phyloP scores from a whole-genome alignment of 768 basidiomycete genomes.

The Macrolepiota fuliginosa region DNA sequence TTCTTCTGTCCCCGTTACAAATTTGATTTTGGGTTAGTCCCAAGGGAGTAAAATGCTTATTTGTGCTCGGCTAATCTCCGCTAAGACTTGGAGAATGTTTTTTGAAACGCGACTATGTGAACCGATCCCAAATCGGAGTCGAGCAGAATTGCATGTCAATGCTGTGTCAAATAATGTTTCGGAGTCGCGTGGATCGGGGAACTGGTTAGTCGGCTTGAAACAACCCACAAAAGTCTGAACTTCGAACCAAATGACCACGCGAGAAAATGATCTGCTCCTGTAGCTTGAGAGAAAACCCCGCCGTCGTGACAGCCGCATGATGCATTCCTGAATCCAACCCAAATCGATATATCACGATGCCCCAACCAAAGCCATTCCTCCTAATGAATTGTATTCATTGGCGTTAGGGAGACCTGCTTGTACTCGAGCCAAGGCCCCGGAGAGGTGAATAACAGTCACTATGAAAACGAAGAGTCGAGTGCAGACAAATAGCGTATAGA shows the following conservation, averaged over 20 bases:
- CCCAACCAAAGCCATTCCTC: not conserved
- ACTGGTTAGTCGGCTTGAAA: not conserved
- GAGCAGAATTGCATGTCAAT: not conserved
- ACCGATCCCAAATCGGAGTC: not conserved
- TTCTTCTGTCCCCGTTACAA: not conserved
- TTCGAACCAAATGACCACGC: not conserved
- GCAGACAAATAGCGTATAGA: not conserved
- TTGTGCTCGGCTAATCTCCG: not conserved
- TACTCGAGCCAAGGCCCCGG: constrained; percentile 3
- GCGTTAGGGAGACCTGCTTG: not conserved
- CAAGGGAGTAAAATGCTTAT: not conserved
- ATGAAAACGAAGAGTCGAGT: not conserved
- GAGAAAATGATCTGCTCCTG: not conserved
- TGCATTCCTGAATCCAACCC: not conserved
- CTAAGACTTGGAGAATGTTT: not conserved
- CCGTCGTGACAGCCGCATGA: not conserved
- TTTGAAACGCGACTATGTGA: not conserved
- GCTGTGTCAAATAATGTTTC: not conserved
- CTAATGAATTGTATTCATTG: not conserved
- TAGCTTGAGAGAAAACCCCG: not conserved
- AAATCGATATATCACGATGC: not conserved
- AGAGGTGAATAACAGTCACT: not conserved
- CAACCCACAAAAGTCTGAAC: not conserved
- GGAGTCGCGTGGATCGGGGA: not conserved
- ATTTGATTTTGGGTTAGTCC: not conserved